Evolutionary conservation across 129 eudicot species (phyloP).

Genomic region (Scalesia atractyloides): DNA sequence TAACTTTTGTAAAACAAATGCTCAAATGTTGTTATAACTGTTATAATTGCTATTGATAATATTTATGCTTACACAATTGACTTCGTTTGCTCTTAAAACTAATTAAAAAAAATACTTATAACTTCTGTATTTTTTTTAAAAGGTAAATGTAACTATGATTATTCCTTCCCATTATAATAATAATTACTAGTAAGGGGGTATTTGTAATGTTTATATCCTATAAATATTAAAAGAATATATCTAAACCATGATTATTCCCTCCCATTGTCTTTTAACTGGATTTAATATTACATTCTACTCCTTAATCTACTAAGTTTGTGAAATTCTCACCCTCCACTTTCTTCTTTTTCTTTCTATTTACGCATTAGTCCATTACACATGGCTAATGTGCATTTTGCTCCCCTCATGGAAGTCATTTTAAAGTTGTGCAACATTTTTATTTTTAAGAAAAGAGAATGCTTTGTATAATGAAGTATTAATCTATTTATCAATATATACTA

Average conservation of each 20-base stretch:
- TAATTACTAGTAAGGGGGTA: background rate
- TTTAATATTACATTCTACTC: constrained; percentile 1
- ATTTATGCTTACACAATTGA: background rate
- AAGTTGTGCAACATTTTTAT: background rate
- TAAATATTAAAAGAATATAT: constrained; percentile 6
- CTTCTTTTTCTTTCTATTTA: background rate
- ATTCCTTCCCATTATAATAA: background rate
- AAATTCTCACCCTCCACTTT: background rate
- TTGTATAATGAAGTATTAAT: background rate
- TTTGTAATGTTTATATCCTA: constrained; percentile 10
- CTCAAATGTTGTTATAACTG: background rate
- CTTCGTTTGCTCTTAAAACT: background rate
- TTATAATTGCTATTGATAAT: background rate
- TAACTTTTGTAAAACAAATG: background rate
- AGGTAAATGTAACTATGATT: background rate
- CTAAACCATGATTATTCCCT: constrained; percentile 20
- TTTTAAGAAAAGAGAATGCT: background rate
- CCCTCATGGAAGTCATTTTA: background rate
- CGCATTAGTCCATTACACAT: background rate
- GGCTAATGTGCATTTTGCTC: too few relatives aligned
- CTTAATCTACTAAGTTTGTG: background rate
- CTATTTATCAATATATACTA: background rate
- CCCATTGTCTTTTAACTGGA: constrained; percentile 23
- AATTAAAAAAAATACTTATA: background rate
- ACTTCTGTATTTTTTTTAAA: background rate